Base-by-base conservation (phyloP, 768 basidiomycete genomes). In the Podaxis rugospora region DNA sequence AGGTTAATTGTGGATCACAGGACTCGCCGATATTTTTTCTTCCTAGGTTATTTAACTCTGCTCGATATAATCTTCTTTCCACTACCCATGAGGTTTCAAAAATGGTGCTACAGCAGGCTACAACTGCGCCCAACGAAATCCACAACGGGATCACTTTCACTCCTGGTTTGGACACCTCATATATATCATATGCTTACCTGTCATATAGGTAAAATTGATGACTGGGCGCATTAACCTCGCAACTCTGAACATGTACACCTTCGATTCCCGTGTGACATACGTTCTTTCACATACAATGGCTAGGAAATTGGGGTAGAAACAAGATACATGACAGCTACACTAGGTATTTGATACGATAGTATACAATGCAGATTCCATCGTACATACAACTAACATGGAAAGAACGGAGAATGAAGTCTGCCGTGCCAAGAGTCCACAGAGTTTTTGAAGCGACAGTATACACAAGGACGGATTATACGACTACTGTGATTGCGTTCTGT, bases 191-290 rank as follows among this genome's bases (percentile, higher is more conserved):
- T 27, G 16, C 39, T 40, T 2, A 40, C 16, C 4, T 4, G 16
- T 11, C 4, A 16, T 16, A 11, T 16, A 40, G 39, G 39, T 16
- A 16, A 40, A 40, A 10, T 16, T 40, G 16, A 71, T 82, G 27
- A 98, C 96, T 0, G 96, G 96, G 0, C 63, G 92, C 14, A 77
- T 95, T 64, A 98, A 98, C 69, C 66, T 98, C 37, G 78, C 83
- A 0, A 79, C 95, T 62, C 73, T 75, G 63, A 98, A 93, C 9
- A 94, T 98, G 86, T 92, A 94, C 67, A 79, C 80, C 35, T 74
- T 80, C 1, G 76, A 87, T 59, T 51, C 62, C 37, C 66, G 73
- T 32, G 87, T 92, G 5, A 79, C 95, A 77, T 59, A 75, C 4
- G 80, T 95, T 71, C 97, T 9, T 64, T 74, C 5, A 67, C 89